Percentiles rank a stretch among this genome's conserved stretches.
Conservation (phyloP, 768 basidiomycete genomes). For the Lentinula edodes region DNA sequence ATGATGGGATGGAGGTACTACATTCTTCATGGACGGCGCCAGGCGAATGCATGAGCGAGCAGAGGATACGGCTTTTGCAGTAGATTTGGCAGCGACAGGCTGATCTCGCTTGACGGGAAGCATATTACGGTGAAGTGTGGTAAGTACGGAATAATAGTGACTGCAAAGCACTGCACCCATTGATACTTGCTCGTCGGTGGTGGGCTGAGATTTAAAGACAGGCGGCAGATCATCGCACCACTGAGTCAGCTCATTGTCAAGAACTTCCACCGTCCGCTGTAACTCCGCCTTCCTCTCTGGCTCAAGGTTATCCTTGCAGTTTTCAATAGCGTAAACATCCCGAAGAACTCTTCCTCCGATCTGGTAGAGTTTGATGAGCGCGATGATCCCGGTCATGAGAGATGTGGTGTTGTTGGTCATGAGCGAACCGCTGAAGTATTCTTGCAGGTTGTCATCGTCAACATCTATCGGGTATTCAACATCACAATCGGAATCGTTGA, state of each 20-base stretch:
- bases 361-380: constrained; percentile 73
- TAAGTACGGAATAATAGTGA: constrained; percentile 84
- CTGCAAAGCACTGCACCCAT: constrained; percentile 85
- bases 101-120: constrained; percentile 75
- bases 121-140: constrained; percentile 84
- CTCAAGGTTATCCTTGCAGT: constrained; percentile 67
- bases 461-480: constrained; percentile 79
- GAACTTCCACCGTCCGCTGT: constrained; percentile 70
- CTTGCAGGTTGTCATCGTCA: constrained; percentile 72
- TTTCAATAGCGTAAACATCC: constrained; percentile 78
- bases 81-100: constrained; percentile 62
- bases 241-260: constrained; percentile 71
- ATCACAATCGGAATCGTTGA: constrained; percentile 89
- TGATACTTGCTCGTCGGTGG: constrained; percentile 75
- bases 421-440: constrained; percentile 64
- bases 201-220: constrained; percentile 68
- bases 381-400: constrained; percentile 78
- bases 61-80: constrained; percentile 74
- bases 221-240: constrained; percentile 81
- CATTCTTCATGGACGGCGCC: constrained; percentile 78
- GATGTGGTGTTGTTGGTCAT: constrained; percentile 52
- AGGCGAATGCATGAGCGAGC: constrained; percentile 83
- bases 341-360: constrained; percentile 80
- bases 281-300: constrained; percentile 70
- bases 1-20: constrained; percentile 82